Conservation (phyloP, 768 basidiomycete genomes). For the Xanthoconium purpureum region DNA sequence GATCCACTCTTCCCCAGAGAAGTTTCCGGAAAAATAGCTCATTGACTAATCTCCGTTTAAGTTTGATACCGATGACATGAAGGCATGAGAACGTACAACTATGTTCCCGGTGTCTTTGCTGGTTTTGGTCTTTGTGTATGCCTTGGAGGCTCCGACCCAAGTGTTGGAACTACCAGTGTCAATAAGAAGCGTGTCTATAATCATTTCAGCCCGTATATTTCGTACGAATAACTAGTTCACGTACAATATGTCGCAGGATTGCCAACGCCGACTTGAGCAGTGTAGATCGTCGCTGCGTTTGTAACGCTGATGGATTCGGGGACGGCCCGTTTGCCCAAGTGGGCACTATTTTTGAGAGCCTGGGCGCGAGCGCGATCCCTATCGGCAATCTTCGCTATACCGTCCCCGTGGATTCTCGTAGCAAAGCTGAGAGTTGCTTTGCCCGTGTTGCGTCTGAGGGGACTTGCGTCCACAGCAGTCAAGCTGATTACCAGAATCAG, state of each 20-base stretch:
- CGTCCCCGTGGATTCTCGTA: conserved; percentile 13
- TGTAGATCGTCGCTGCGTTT: conserved; percentile 25
- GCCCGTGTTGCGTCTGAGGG: conserved; percentile 5
- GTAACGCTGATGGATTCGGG: conserved; percentile 5
- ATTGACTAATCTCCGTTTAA: background rate
- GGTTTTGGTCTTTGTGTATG: conserved; percentile 28
- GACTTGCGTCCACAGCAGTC: conserved; percentile 17
- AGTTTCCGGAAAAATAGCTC: conserved; percentile 3
- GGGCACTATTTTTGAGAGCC: conserved; percentile 10
- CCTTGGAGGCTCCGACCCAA: conserved; percentile 28
- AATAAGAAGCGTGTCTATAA: conserved; percentile 23
- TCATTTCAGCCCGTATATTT: background rate
- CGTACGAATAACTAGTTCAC: background rate
- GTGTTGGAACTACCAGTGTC: conserved; percentile 31
- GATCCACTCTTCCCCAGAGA: conserved; percentile 9
- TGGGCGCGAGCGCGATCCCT: background rate
- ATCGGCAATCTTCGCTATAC: conserved; percentile 10
- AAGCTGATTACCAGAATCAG: conserved; percentile 11
- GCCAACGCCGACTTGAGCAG: conserved; percentile 25
- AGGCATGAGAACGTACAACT: background rate
- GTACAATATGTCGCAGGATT: conserved; percentile 16
- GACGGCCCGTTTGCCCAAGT: conserved; percentile 20
- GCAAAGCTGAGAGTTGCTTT: conserved; percentile 15
- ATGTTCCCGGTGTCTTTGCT: conserved; percentile 20
- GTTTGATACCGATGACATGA: background rate